Evolutionary conservation across 306 rosid species (phyloP).

Genomic region (Vigna radiata): DNA sequence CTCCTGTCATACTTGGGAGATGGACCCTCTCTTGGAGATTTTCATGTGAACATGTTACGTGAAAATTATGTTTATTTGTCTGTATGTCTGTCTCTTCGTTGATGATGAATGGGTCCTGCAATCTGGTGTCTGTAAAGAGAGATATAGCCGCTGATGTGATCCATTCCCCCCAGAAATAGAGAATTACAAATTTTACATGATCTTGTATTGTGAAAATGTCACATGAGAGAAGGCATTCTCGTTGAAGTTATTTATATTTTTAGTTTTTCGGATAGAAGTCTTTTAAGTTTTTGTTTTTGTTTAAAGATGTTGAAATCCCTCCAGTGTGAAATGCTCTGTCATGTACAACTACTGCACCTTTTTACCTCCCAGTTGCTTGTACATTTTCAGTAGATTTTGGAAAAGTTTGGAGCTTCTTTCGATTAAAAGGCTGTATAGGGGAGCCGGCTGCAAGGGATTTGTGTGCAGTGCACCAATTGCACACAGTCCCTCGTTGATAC

Average conservation of each 20-base stretch:
- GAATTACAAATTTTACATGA: background rate
- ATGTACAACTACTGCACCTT: background rate
- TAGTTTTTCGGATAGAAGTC: constrained; percentile 14
- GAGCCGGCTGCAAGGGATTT: constrained; percentile 9
- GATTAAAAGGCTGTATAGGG: constrained; percentile 3
- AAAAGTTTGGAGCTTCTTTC: background rate
- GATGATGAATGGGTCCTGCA: constrained; percentile 2
- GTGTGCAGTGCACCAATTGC: constrained; percentile 10
- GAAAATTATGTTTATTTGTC: background rate
- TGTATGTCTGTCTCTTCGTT: background rate
- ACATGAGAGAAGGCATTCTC: background rate
- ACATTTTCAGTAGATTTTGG: constrained; percentile 6
- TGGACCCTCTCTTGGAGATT: constrained; percentile 3
- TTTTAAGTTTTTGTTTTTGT: background rate
- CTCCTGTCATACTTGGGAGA: background rate
- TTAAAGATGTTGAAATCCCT: constrained; percentile 12
- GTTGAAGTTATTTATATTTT: background rate
- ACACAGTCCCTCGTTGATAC: constrained; percentile 27
- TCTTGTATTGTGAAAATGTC: constrained; percentile 3
- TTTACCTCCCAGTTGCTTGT: background rate
- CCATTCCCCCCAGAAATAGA: background rate
- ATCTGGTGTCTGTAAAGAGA: background rate
- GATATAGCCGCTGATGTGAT: background rate
- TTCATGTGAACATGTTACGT: background rate
- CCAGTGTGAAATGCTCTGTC: constrained; percentile 11